Evolutionary conservation across 2,329 filamentous ascomycete genomes (phyloP).

Genomic region (Apiospora hydei): DNA sequence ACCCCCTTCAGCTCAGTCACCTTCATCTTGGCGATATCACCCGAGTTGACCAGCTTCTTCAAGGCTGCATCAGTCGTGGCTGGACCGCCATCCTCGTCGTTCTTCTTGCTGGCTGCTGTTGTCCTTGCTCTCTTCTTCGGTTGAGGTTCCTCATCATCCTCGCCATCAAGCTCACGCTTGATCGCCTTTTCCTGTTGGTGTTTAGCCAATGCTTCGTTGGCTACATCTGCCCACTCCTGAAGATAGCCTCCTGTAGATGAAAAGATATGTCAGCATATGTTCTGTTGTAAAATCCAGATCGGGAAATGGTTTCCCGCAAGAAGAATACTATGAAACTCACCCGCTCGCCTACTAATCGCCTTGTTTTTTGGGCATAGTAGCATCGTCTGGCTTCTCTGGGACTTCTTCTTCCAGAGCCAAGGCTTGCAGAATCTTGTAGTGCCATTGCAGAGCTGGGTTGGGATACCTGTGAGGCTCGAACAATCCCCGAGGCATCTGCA

Average conservation of each 20-base stretch:
- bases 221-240: slow-evolving; percentile 74
- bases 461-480: slow-evolving; percentile 90
- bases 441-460: slow-evolving; percentile 94
- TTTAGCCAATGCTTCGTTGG: slow-evolving; percentile 63
- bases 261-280: neutral
- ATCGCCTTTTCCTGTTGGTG: slow-evolving; percentile 49
- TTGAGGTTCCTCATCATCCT: slow-evolving; percentile 45
- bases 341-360: slow-evolving; percentile 86
- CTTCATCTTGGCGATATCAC: slow-evolving; percentile 60
- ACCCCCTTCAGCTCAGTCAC: slow-evolving; percentile 61
- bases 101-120: slow-evolving; percentile 40
- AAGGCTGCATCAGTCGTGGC: slow-evolving; percentile 55
- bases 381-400: slow-evolving; percentile 75
- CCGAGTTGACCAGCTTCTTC: slow-evolving; percentile 52
- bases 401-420: slow-evolving; percentile 91
- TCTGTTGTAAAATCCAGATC: neutral
- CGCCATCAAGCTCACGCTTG: slow-evolving; percentile 60
- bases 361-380: slow-evolving; percentile 85
- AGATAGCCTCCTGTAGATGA: slow-evolving; percentile 70
- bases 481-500: slow-evolving; percentile 78
- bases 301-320: neutral
- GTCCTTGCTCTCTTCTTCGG: slow-evolving; percentile 56
- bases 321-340: neutral
- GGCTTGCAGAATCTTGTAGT: slow-evolving; percentile 92
- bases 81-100: slow-evolving; percentile 38